These are phyloP conservation scores for Phytophthora sojae DNA, from an alignment of 352 stramenopile genomes.

Conservation along the genomic window DNA sequence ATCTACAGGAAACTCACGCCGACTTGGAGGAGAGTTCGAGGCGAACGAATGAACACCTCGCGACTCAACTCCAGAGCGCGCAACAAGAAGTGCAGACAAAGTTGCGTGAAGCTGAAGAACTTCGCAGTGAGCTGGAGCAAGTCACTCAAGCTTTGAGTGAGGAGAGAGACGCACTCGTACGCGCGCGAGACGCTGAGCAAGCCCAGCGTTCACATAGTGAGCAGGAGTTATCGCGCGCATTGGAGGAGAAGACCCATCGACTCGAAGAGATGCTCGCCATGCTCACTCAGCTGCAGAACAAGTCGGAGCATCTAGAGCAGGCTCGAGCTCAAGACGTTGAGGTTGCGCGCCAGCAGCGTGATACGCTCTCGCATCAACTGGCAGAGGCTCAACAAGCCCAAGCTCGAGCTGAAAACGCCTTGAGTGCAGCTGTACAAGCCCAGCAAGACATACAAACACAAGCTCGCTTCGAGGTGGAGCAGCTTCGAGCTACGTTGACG, in stretches of 20 bases:
- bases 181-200: slow-evolving; percentile 37
- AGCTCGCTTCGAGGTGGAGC: slow-evolving; percentile 34
- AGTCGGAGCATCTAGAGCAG: slow-evolving; percentile 63
- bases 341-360: slow-evolving; percentile 32
- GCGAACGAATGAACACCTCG: slow-evolving; percentile 43
- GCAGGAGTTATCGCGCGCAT: slow-evolving; percentile 26
- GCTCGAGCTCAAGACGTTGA: slow-evolving; percentile 48
- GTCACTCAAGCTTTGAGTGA: slow-evolving; percentile 12
- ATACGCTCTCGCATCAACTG: slow-evolving; percentile 25
- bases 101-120: slow-evolving; percentile 30
- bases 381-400: slow-evolving; percentile 34
- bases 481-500: slow-evolving; percentile 33
- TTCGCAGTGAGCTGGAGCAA: slow-evolving; percentile 16
- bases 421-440: slow-evolving; percentile 22
- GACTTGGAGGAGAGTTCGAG: slow-evolving; percentile 49
- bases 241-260: slow-evolving; percentile 60
- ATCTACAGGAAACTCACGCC: slow-evolving; percentile 66
- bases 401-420: slow-evolving; percentile 18
- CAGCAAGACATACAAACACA: slow-evolving; percentile 31
- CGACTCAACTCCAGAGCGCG: slow-evolving; percentile 39
- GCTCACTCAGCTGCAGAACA: slow-evolving; percentile 60
- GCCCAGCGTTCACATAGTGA: slow-evolving; percentile 42
- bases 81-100: slow-evolving; percentile 30
- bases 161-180: slow-evolving; percentile 36
- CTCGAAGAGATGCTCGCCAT: slow-evolving; percentile 76